Percentiles rank a stretch among this genome's conserved stretches.
Conservation (phyloP, 768 basidiomycete genomes). For the Amanita molliuscula region DNA sequence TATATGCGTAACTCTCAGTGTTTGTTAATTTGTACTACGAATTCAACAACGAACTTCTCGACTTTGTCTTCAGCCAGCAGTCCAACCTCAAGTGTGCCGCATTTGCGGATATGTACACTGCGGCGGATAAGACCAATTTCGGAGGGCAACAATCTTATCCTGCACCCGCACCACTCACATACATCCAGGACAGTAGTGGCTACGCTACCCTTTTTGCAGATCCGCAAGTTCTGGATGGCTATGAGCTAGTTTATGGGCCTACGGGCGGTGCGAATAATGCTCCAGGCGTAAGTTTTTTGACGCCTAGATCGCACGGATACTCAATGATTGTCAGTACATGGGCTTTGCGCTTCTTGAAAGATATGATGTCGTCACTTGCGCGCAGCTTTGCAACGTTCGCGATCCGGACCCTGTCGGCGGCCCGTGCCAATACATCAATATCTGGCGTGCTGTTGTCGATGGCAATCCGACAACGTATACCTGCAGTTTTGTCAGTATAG, state of each 20-base stretch:
- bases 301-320: neutral
- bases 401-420: slow-evolving; percentile 31
- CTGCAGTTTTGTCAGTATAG: slow-evolving; percentile 32
- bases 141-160: slow-evolving; percentile 32
- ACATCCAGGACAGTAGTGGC: slow-evolving; percentile 34
- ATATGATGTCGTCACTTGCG: slow-evolving; percentile 37
- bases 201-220: slow-evolving; percentile 27
- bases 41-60: slow-evolving; percentile 31
- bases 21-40: slow-evolving; percentile 43
- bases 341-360: slow-evolving; percentile 37
- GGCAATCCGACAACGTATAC: slow-evolving; percentile 38
- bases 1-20: slow-evolving; percentile 17
- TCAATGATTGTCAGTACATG: slow-evolving; percentile 30
- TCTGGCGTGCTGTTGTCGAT: slow-evolving; percentile 39
- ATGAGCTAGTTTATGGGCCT: slow-evolving; percentile 35
- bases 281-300: slow-evolving; percentile 22
- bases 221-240: slow-evolving; percentile 31
- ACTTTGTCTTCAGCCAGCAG: slow-evolving; percentile 23
- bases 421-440: slow-evolving; percentile 41
- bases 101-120: slow-evolving; percentile 32
- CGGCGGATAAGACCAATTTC: slow-evolving; percentile 33
- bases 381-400: slow-evolving; percentile 32
- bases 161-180: slow-evolving; percentile 24
- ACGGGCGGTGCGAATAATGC: slow-evolving; percentile 36
- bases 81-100: slow-evolving; percentile 40